Evolutionary conservation across 306 rosid genomes (phyloP).

Genomic region (Malus asiatica): DNA sequence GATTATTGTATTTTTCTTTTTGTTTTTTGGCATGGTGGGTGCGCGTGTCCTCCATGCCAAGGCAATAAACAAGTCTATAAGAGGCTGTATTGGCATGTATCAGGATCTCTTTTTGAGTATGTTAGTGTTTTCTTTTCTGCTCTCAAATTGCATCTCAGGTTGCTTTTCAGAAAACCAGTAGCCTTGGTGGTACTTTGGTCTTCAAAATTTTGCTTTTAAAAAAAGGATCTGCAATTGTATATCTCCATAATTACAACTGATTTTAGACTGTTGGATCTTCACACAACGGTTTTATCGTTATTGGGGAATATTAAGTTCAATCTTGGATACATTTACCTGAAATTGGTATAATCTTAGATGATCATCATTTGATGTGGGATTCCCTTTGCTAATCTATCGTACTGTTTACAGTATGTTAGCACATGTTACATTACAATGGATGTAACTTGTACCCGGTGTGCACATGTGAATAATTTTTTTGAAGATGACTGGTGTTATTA

Average conservation of each 20-base stretch:
- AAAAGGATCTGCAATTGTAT: background rate
- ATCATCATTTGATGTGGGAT: background rate
- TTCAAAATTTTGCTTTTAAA: background rate
- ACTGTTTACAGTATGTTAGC: background rate
- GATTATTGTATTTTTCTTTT: background rate
- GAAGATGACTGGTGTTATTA: background rate
- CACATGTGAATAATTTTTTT: background rate
- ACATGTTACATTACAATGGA: background rate
- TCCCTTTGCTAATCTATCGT: background rate
- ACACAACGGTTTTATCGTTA: background rate
- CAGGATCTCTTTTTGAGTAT: background rate
- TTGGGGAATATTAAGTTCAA: background rate
- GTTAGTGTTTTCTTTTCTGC: background rate
- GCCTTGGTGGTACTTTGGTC: background rate
- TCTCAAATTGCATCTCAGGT: background rate
- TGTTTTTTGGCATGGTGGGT: background rate
- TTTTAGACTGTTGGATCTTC: background rate
- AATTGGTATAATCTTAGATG: background rate
- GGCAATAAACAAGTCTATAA: background rate
- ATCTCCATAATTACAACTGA: background rate
- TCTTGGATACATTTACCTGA: background rate
- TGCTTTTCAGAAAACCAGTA: background rate
- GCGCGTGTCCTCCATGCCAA: background rate
- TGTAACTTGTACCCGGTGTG: background rate
- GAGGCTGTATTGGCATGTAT: background rate